These are phyloP conservation scores for Aspergillus phoenicis DNA, from an alignment of 2,329 filamentous ascomycete species.

Conservation along the genomic window DNA sequence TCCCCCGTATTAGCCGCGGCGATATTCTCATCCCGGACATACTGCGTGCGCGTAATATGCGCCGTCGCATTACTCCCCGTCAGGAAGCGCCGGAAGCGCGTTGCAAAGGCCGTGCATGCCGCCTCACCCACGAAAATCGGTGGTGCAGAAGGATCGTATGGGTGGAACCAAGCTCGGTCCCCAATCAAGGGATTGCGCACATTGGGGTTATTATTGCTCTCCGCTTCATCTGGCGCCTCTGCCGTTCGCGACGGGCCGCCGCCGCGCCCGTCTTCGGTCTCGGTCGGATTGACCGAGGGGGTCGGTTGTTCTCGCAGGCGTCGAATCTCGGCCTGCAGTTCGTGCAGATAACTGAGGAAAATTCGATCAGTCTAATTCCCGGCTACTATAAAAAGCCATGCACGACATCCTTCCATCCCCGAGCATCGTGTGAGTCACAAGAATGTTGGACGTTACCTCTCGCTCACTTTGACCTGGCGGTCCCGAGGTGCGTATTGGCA, in stretches of 20 bases:
- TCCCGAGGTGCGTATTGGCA: conserved; percentile 48
- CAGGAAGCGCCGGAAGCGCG: conserved; percentile 41
- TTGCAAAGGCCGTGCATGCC: conserved; percentile 45
- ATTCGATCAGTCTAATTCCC: not conserved
- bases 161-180: conserved; percentile 42
- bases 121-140: conserved; percentile 44
- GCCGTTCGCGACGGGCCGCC: conserved; percentile 20
- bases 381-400: not conserved
- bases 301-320: conserved; percentile 34
- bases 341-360: conserved; percentile 34
- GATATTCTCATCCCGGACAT: conserved; percentile 35
- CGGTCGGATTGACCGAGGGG: conserved; percentile 30
- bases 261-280: conserved; percentile 21
- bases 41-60: conserved; percentile 40
- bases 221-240: conserved; percentile 28
- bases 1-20: conserved; percentile 32
- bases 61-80: conserved; percentile 34
- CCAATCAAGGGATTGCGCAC: conserved; percentile 39
- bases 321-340: conserved; percentile 37
- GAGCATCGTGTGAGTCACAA: not conserved
- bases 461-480: conserved; percentile 45
- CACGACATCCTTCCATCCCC: not conserved
- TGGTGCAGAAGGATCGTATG: conserved; percentile 38
- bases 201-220: conserved; percentile 23
- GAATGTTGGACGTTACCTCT: conserved; percentile 28